phyloP scores from a whole-genome alignment of 768 basidiomycete species.

The Trametes sanguinea region DNA sequence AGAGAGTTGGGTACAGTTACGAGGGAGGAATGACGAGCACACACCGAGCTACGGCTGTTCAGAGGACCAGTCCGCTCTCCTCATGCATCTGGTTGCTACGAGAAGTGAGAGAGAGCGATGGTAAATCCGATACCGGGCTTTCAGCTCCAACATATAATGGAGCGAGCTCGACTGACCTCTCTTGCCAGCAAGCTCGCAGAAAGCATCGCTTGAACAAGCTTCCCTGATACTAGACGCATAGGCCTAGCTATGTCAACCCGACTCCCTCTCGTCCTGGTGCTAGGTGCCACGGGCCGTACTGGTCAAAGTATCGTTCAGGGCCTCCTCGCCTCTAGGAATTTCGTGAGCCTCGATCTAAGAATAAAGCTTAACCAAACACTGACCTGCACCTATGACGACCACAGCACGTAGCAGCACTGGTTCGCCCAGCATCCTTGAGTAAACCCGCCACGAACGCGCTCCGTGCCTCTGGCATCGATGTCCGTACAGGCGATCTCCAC shows the following conservation, averaged over 20 bases:
- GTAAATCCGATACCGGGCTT: no score
- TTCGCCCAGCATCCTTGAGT: slow-evolving; percentile 23
- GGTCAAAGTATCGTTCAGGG: slow-evolving; percentile 17
- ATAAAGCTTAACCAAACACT: neutral
- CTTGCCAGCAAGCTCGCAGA: no score
- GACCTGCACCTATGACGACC: neutral
- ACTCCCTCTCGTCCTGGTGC: slow-evolving; percentile 22
- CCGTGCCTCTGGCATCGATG: slow-evolving; percentile 22
- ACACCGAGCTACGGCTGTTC: no score
- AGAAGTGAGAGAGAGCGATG: no score
- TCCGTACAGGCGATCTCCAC: slow-evolving; percentile 20
- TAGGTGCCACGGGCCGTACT: slow-evolving; percentile 25
- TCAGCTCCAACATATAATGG: no score
- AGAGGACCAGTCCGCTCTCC: no score
- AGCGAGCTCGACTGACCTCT: no score
- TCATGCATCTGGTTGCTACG: no score
- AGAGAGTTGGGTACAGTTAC: no score
- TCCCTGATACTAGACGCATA: no score
- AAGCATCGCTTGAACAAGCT: no score
- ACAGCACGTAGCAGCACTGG: slow-evolving; percentile 17
- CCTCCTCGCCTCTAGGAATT: slow-evolving; percentile 15
- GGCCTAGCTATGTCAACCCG: neutral
- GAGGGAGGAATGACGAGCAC: no score
- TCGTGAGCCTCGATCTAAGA: slow-evolving; percentile 7
- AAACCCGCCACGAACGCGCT: slow-evolving; percentile 22